These are phyloP conservation scores for Hydnum rufescens DNA, from an alignment of 768 basidiomycete species.

Conservation along the genomic window DNA sequence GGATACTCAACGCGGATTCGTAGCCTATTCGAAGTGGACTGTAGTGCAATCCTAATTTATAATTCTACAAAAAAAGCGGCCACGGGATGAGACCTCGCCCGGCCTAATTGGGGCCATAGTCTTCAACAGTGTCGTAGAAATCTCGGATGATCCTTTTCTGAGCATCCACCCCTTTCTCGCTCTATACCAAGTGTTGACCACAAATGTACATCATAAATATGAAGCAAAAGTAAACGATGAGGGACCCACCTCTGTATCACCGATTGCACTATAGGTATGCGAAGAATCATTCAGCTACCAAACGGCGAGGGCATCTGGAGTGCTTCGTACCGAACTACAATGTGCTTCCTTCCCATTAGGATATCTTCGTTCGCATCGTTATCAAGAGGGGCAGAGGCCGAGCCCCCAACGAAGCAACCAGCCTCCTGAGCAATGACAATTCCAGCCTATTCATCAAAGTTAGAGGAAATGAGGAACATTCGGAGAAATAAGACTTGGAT, in stretches of 20 bases:
- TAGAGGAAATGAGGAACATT: slow-evolving; percentile 8
- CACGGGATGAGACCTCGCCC: too few species aligned
- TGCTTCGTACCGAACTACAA: slow-evolving; percentile 30
- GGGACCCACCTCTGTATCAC: slow-evolving; percentile 28
- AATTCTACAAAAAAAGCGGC: too few species aligned
- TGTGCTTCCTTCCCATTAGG: slow-evolving; percentile 58
- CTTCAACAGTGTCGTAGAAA: slow-evolving; percentile 67
- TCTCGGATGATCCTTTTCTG: slow-evolving; percentile 69
- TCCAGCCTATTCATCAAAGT: slow-evolving; percentile 38
- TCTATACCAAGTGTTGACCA: slow-evolving; percentile 13
- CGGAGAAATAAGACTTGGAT: neutral
- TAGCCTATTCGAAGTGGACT: too few species aligned
- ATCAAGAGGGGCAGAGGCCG: slow-evolving; percentile 17
- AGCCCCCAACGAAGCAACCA: slow-evolving; percentile 56
- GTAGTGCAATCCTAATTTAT: too few species aligned
- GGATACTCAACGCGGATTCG: too few species aligned
- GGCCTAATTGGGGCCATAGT: slow-evolving; percentile 30
- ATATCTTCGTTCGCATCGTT: slow-evolving; percentile 46
- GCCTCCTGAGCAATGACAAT: slow-evolving; percentile 83
- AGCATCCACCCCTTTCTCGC: slow-evolving; percentile 45
- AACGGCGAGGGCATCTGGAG: neutral
- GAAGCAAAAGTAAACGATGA: neutral
- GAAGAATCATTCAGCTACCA: neutral
- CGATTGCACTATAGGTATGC: slow-evolving; percentile 51
- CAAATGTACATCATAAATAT: neutral